phyloP scores from a whole-genome alignment of 177 flowering plant species.

The Tripterygium wilfordii region DNA sequence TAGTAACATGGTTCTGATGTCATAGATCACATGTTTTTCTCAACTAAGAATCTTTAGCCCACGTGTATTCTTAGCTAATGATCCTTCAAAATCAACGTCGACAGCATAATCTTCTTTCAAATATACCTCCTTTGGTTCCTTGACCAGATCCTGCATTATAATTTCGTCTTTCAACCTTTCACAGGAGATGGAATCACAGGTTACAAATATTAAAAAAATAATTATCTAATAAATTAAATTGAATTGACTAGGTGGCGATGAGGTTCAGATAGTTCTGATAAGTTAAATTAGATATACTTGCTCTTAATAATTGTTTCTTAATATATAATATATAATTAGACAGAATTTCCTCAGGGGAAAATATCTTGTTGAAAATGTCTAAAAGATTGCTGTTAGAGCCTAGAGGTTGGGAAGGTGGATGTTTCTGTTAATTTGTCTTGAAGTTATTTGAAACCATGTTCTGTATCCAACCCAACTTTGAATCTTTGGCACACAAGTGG shows the following conservation, averaged over 20 bases:
- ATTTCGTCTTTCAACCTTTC: conserved; percentile 1
- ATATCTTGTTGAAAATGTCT: not conserved
- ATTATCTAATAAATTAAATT: not conserved
- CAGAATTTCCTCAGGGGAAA: too few relatives aligned
- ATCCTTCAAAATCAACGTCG: too few relatives aligned
- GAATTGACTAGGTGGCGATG: not conserved
- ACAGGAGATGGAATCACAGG: not conserved
- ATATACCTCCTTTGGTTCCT: not conserved
- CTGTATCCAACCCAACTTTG: conserved; percentile 7
- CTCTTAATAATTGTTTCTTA: too few relatives aligned
- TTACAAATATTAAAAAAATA: not conserved
- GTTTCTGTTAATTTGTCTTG: not conserved
- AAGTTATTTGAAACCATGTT: conserved; percentile 20
- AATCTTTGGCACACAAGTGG: conserved; percentile 12
- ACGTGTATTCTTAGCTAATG: too few relatives aligned
- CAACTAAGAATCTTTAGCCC: too few relatives aligned
- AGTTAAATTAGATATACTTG: too few relatives aligned
- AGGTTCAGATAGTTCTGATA: too few relatives aligned
- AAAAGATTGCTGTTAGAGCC: conserved; percentile 1
- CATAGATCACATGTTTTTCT: conserved; percentile 5
- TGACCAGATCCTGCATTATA: conserved; percentile 5
- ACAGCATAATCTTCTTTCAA: not conserved
- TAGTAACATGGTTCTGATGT: too few relatives aligned
- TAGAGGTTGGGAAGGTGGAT: conserved; percentile 4
- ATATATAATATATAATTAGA: too few relatives aligned